A percentile compares a stretch with the other conserved stretches of the same genome.
Conservation (phyloP, 1,284 basidiomycete species). For the Bondarzewia mesenterica region DNA sequence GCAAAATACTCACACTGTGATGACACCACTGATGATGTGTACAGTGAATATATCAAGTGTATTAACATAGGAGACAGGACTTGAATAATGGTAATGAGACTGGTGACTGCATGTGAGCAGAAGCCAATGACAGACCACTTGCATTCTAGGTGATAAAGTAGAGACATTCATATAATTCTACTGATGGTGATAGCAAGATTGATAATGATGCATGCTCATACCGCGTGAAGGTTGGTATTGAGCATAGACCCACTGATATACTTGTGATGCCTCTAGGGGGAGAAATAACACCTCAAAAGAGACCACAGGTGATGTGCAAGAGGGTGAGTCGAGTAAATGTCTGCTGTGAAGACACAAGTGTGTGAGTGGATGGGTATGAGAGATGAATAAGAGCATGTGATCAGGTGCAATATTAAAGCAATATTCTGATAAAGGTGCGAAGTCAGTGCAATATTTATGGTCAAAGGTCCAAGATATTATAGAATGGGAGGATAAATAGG, state of each 20-base stretch:
- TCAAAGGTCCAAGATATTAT: too few species aligned
- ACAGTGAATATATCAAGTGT: slow-evolving; percentile 88
- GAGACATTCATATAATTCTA: slow-evolving; percentile 92
- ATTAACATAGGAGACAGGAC: slow-evolving; percentile 71
- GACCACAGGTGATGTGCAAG: too few species aligned
- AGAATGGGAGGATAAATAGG: too few species aligned
- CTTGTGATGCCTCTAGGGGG: too few species aligned
- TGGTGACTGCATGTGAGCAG: slow-evolving; percentile 90
- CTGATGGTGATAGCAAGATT: slow-evolving; percentile 83
- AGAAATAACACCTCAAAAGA: too few species aligned
- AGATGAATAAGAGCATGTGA: too few species aligned
- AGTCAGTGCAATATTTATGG: too few species aligned
- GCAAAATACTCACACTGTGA: slow-evolving; percentile 52
- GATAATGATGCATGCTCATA: slow-evolving; percentile 91
- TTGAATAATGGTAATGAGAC: slow-evolving; percentile 93
- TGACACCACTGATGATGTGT: slow-evolving; percentile 82
- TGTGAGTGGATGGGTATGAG: too few species aligned
- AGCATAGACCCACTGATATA: slow-evolving; percentile 78
- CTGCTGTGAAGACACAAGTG: too few species aligned
- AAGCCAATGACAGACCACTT: slow-evolving; percentile 95
- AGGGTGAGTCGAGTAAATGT: too few species aligned
- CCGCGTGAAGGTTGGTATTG: slow-evolving; percentile 81
- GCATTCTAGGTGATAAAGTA: slow-evolving; percentile 87
- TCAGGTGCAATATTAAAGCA: too few species aligned
- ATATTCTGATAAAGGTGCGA: too few species aligned